These are phyloP conservation scores for Ogataea hybrid DNA, from an alignment of 1,139 yeast genomes.

Conservation along the genomic window DNA sequence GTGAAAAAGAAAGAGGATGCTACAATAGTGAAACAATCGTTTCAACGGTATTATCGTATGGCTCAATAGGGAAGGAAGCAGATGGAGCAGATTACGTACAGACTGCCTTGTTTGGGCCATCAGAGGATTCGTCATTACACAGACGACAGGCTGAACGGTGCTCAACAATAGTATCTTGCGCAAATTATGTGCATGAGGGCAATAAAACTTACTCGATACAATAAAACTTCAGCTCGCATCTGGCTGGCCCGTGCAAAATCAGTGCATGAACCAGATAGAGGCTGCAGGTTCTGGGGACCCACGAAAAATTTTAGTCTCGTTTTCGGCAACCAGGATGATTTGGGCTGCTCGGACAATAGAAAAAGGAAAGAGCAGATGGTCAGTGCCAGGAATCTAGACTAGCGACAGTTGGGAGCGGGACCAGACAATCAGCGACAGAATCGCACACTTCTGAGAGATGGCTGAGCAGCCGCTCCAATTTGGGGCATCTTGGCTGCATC, in stretches of 20 bases:
- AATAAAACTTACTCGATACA: neutral
- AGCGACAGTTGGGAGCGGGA: too few species aligned
- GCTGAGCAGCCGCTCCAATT: too few species aligned
- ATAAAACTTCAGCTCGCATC: neutral
- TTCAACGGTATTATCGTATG: neutral
- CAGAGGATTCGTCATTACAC: neutral
- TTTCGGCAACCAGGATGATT: neutral
- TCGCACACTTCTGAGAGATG: too few species aligned
- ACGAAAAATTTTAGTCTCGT: neutral
- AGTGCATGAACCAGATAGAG: neutral
- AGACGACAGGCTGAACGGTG: neutral
- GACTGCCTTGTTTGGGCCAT: neutral
- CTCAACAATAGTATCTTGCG: neutral
- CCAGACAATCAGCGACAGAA: too few species aligned
- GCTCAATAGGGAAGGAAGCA: neutral
- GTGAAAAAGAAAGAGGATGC: conserved; percentile 13
- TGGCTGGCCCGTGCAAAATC: conserved; percentile 9
- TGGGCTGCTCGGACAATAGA: too few species aligned
- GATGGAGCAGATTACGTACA: neutral
- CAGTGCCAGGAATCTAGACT: too few species aligned
- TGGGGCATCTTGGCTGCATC: neutral
- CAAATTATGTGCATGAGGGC: neutral
- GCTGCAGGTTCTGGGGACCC: conserved; percentile 2
- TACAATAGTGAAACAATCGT: conserved; percentile 1
- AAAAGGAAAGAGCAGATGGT: too few species aligned